phyloP scores from a whole-genome alignment of 2,329 filamentous ascomycete genomes.

The Juglanconis oblonga region DNA sequence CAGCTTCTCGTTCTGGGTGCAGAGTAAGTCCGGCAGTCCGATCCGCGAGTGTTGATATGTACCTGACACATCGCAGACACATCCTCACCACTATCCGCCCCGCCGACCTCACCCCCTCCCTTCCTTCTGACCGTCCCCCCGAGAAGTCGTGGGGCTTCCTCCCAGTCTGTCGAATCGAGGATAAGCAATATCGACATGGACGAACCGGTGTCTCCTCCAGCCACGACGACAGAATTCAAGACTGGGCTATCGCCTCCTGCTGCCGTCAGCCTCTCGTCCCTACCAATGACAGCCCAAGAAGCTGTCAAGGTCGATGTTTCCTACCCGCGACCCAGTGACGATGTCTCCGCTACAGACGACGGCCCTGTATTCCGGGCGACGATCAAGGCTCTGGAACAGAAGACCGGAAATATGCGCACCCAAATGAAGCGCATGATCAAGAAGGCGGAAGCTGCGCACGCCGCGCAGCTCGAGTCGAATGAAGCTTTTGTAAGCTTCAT shows the following conservation, averaged over 20 bases:
- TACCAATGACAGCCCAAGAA: conserved; percentile 33
- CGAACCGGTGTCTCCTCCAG: conserved; percentile 54
- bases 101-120: conserved; percentile 66
- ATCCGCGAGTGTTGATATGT: background rate
- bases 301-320: conserved; percentile 82
- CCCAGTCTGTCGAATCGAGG: conserved; percentile 81
- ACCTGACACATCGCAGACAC: conserved; percentile 37
- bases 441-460: conserved; percentile 83
- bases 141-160: conserved; percentile 78
- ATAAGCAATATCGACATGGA: conserved; percentile 70
- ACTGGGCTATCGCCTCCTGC: conserved; percentile 13
- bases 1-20: conserved; percentile 93
- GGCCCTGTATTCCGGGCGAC: conserved; percentile 94
- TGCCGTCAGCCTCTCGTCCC: conserved; percentile 1
- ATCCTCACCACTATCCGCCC: conserved; percentile 39
- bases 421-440: conserved; percentile 97
- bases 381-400: conserved; percentile 93
- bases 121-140: conserved; percentile 71
- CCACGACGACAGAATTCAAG: conserved; percentile 35
- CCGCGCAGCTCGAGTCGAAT: conserved; percentile 79
- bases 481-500: conserved; percentile 80
- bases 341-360: conserved; percentile 82
- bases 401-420: conserved; percentile 87
- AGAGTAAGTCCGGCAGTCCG: conserved; percentile 53
- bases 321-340: conserved; percentile 80